These are phyloP conservation scores for Ramaria sp. DNA, from an alignment of 768 basidiomycete species.

Conservation along the genomic window DNA sequence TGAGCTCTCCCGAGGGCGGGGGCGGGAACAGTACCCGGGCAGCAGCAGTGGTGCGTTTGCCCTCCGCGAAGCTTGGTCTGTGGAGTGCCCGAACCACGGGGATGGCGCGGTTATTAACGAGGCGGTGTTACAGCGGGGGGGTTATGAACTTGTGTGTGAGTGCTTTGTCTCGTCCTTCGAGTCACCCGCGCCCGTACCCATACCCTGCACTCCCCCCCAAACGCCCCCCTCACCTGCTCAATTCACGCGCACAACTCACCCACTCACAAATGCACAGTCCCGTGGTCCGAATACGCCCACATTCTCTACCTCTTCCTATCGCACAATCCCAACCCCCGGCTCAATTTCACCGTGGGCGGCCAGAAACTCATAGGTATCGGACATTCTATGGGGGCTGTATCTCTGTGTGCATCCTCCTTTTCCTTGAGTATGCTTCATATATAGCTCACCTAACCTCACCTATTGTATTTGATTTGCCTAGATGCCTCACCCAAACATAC, in stretches of 20 bases:
- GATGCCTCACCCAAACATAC: slow-evolving; percentile 43
- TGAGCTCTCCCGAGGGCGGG: slow-evolving; percentile 8
- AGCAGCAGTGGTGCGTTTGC: slow-evolving; percentile 16
- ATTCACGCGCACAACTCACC: too few relatives aligned
- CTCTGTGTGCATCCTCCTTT: slow-evolving; percentile 34
- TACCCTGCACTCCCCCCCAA: too few relatives aligned
- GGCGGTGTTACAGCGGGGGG: slow-evolving; percentile 27
- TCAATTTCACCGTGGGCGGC: slow-evolving; percentile 17
- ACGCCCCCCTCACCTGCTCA: too few relatives aligned
- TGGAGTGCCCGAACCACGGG: slow-evolving; percentile 70
- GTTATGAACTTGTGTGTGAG: slow-evolving; percentile 38
- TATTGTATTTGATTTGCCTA: slow-evolving; percentile 14
- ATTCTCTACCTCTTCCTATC: slow-evolving; percentile 49
- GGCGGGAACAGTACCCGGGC: slow-evolving; percentile 5
- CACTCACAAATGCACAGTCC: slow-evolving; percentile 29
- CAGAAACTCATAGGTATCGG: slow-evolving; percentile 53
- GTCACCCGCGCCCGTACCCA: too few relatives aligned
- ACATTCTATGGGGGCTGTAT: slow-evolving; percentile 58
- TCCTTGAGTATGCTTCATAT: not conserved
- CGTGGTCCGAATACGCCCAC: slow-evolving; percentile 53
- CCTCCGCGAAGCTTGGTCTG: slow-evolving; percentile 52
- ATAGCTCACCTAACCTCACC: not conserved
- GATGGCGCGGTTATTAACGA: slow-evolving; percentile 47
- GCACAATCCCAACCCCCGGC: slow-evolving; percentile 24
- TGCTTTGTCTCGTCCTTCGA: not conserved